A percentile compares a stretch with the other conserved stretches of the same genome.
These are phyloP conservation scores for Monilinia laxa DNA, from an alignment of 2,329 filamentous ascomycete genomes.

Conservation along the genomic window DNA sequence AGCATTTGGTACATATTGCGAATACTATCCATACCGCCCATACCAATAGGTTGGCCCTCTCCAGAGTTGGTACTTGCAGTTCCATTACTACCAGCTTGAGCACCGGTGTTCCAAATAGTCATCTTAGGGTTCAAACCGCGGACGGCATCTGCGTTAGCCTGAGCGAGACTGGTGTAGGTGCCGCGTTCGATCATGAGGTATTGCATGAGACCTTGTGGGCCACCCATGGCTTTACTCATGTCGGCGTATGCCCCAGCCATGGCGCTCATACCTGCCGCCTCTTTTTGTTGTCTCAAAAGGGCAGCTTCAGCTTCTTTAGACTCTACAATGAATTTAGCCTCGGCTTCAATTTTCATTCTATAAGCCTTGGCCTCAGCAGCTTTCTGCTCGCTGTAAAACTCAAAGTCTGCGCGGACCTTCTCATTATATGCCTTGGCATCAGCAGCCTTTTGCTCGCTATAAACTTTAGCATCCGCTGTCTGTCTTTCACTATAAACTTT, in stretches of 20 bases:
- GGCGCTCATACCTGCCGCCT: slow-evolving; percentile 73
- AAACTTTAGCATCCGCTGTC: slow-evolving; percentile 49
- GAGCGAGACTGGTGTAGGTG: slow-evolving; percentile 73
- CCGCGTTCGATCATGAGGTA: slow-evolving; percentile 87
- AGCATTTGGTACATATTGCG: slow-evolving; percentile 78
- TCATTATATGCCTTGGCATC: slow-evolving; percentile 51
- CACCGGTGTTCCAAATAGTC: slow-evolving; percentile 82
- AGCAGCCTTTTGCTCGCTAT: slow-evolving; percentile 50
- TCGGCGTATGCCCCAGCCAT: slow-evolving; percentile 80
- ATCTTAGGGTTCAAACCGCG: slow-evolving; percentile 83
- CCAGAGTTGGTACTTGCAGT: background rate
- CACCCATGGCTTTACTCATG: slow-evolving; percentile 71
- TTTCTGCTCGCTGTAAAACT: slow-evolving; percentile 49
- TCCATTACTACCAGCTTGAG: slow-evolving; percentile 42
- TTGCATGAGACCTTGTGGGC: slow-evolving; percentile 74
- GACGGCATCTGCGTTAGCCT: slow-evolving; percentile 74
- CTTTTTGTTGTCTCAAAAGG: slow-evolving; percentile 62
- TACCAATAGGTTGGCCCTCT: slow-evolving; percentile 43
- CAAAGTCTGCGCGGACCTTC: slow-evolving; percentile 12
- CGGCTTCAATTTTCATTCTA: slow-evolving; percentile 46
- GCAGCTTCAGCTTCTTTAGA: slow-evolving; percentile 56
- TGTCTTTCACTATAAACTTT: slow-evolving; percentile 56
- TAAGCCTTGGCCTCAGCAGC: slow-evolving; percentile 53
- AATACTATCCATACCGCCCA: slow-evolving; percentile 63
- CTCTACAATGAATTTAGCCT: slow-evolving; percentile 43